These are phyloP conservation scores for Pyricularia pennisetigena DNA, from an alignment of 2,329 filamentous ascomycete species.

Conservation along the genomic window DNA sequence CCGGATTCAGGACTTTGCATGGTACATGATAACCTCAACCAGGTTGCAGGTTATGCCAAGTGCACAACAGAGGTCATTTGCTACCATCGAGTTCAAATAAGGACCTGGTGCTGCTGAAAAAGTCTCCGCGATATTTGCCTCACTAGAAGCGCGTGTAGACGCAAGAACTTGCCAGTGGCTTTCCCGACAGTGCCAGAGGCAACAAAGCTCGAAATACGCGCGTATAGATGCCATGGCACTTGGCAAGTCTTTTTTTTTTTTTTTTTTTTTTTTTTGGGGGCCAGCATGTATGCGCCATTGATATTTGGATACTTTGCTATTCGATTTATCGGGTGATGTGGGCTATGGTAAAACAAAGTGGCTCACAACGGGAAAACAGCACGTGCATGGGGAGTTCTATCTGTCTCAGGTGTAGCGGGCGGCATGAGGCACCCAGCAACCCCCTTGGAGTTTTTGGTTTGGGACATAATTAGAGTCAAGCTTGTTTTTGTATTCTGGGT, in stretches of 20 bases:
- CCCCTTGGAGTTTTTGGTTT: background rate
- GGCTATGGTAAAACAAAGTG: background rate
- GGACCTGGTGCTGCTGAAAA: background rate
- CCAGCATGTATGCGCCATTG: background rate
- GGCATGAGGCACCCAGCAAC: background rate
- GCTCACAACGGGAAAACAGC: background rate
- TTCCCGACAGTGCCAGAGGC: background rate
- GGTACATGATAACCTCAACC: constrained; percentile 12
- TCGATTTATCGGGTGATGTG: background rate
- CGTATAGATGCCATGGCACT: background rate
- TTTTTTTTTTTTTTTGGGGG: too few relatives aligned
- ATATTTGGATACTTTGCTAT: background rate
- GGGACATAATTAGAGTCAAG: background rate
- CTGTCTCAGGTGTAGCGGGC: background rate
- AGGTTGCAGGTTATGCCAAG: background rate
- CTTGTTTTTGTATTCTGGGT: background rate
- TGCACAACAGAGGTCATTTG: background rate
- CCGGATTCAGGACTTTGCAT: constrained; percentile 50
- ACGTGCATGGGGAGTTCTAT: background rate
- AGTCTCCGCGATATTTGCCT: background rate
- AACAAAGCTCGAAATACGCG: background rate
- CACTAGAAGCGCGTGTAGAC: background rate
- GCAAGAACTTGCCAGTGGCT: background rate
- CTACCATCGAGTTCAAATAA: background rate
- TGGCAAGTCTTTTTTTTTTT: background rate